Percentiles rank a stretch among this genome's conserved stretches.
These are phyloP conservation scores for Rhodamnia rubescens DNA, from an alignment of 345 rosid species.

Conservation along the genomic window DNA sequence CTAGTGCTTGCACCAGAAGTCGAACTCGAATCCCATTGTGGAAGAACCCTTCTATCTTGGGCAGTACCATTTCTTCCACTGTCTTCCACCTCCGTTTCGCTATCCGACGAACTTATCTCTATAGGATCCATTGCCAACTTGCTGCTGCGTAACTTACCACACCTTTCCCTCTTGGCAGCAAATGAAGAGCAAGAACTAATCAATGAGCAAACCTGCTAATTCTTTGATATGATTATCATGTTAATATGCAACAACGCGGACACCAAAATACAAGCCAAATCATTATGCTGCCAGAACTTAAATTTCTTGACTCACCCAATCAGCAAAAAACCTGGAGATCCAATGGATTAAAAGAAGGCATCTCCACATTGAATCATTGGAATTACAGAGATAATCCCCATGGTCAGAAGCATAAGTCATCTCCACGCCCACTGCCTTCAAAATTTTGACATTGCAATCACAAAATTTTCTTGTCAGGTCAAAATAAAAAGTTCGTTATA, in stretches of 20 bases:
- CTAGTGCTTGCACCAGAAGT: conserved; percentile 8
- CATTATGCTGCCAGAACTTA: background rate
- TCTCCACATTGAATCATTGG: conserved; percentile 12
- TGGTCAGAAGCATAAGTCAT: conserved; percentile 3
- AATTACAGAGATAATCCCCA: conserved; percentile 1
- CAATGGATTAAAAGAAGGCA: conserved; percentile 7
- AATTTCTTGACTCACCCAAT: conserved; percentile 7
- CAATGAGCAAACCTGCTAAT: conserved; percentile 17
- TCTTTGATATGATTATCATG: background rate
- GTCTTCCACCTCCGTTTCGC: conserved; percentile 46
- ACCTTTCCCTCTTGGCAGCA: background rate
- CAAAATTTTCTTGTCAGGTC: background rate
- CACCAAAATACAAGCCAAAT: background rate
- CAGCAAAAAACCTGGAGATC: conserved; percentile 8
- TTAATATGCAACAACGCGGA: background rate
- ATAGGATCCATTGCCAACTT: conserved; percentile 20
- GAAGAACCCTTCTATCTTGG: conserved; percentile 28
- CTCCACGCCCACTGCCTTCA: background rate
- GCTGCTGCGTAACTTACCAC: conserved; percentile 18
- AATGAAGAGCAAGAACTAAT: conserved; percentile 9
- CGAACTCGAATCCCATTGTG: conserved; percentile 18
- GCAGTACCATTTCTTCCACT: conserved; percentile 5
- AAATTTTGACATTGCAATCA: background rate
- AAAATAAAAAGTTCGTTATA: background rate
- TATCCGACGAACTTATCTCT: conserved; percentile 82